phyloP scores from a whole-genome alignment of 2,329 filamentous ascomycete species.

The Pseudonectria foliicola region DNA sequence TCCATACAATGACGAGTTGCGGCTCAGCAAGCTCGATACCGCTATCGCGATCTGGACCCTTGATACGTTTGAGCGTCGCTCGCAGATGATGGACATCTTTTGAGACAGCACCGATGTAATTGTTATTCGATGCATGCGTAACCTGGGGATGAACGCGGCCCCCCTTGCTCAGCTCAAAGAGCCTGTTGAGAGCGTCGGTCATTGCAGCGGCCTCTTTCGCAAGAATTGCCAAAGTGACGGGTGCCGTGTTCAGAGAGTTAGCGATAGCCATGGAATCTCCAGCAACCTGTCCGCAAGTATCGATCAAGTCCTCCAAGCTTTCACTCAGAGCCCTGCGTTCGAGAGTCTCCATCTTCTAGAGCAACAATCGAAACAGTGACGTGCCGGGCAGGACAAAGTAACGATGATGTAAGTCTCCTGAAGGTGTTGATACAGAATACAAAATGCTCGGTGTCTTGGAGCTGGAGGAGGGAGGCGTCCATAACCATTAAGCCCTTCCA shows the following conservation, averaged over 20 bases:
- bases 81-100: conserved; percentile 20
- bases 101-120: conserved; percentile 19
- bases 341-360: conserved; percentile 17
- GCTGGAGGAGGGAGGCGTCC: no score
- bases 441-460: no score
- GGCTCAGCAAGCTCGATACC: conserved; percentile 20
- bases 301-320: conserved; percentile 18
- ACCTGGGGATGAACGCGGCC: conserved; percentile 12
- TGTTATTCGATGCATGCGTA: conserved; percentile 18
- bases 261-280: conserved; percentile 18
- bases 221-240: conserved; percentile 17
- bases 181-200: conserved; percentile 19
- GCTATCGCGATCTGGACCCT: conserved; percentile 19
- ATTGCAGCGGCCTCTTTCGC: conserved; percentile 20
- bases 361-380: conserved; percentile 4
- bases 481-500: no score
- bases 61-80: conserved; percentile 19
- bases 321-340: conserved; percentile 16
- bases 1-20: conserved; percentile 22
- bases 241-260: conserved; percentile 22
- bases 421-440: no score
- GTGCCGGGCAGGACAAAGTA: conserved; percentile 3
- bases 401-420: no score
- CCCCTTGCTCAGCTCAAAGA: conserved; percentile 17
- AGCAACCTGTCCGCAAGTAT: conserved; percentile 19